phyloP scores from a whole-genome alignment of 352 stramenopile species.

The Globisporangium acanthophoron region DNA sequence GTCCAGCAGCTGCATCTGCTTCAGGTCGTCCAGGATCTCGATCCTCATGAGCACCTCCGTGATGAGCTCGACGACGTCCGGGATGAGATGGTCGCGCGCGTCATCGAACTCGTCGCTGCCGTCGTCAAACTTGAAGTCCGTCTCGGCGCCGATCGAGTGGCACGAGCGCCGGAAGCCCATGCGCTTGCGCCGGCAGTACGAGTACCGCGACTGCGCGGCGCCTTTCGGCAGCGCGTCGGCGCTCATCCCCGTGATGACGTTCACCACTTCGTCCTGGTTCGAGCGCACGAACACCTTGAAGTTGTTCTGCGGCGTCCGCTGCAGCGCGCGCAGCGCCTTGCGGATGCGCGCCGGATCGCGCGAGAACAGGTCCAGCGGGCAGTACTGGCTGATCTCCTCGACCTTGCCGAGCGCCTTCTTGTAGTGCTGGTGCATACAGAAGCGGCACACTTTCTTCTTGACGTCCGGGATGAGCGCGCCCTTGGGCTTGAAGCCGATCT shows the following conservation, averaged over 20 bases:
- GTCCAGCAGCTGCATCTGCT: conserved; percentile 80
- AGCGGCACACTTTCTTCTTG: conserved; percentile 67
- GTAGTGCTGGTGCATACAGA: conserved; percentile 89
- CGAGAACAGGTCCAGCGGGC: conserved; percentile 79
- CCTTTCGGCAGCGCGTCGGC: conserved; percentile 67
- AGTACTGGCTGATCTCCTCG: conserved; percentile 80
- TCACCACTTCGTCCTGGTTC: conserved; percentile 68
- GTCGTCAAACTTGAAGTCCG: conserved; percentile 23
- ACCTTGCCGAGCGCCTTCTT: conserved; percentile 72
- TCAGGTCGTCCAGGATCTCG: conserved; percentile 72
- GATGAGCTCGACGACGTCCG: conserved; percentile 68
- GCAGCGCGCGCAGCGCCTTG: conserved; percentile 51
- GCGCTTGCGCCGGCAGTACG: conserved; percentile 64
- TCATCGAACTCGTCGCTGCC: conserved; percentile 9
- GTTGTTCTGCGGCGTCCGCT: conserved; percentile 87
- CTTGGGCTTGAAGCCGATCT: conserved; percentile 75
- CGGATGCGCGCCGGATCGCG: conserved; percentile 48
- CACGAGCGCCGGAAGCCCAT: conserved; percentile 76
- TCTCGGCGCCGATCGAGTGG: conserved; percentile 59
- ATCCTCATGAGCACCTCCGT: conserved; percentile 68
- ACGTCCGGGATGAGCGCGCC: conserved; percentile 45
- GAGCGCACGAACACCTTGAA: conserved; percentile 87
- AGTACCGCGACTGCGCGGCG: conserved; percentile 53
- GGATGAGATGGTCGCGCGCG: conserved; percentile 39
- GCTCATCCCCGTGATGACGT: conserved; percentile 69